Evolutionary conservation across 1,284 basidiomycete genomes (phyloP).

Genomic region (Vanrija pseudolonga): DNA sequence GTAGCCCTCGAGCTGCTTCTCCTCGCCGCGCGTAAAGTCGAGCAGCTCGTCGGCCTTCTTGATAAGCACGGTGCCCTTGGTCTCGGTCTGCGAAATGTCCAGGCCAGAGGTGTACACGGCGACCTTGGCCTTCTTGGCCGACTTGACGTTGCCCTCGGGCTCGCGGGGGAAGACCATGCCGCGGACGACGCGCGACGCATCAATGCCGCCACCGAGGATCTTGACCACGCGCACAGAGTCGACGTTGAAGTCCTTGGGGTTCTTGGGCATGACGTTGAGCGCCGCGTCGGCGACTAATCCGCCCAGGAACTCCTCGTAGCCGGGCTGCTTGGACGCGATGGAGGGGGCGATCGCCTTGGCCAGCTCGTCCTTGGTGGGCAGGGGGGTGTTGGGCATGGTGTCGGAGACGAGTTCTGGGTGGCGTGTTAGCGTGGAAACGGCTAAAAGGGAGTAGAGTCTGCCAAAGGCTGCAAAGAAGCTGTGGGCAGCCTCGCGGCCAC

Average conservation of each 20-base stretch:
- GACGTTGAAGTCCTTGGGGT: constrained; percentile 89
- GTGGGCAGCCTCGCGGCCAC: not conserved
- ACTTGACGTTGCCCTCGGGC: constrained; percentile 84
- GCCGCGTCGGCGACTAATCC: constrained; percentile 89
- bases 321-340: constrained; percentile 97
- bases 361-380: constrained; percentile 73
- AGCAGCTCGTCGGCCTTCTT: constrained; percentile 95
- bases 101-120: constrained; percentile 91
- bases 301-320: constrained; percentile 79
- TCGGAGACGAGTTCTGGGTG: constrained; percentile 48
- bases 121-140: constrained; percentile 77
- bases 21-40: constrained; percentile 93
- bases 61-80: constrained; percentile 95
- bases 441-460: too few relatives aligned
- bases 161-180: constrained; percentile 98
- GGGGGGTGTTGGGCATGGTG: constrained; percentile 55
- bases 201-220: constrained; percentile 89
- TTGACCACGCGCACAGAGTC: constrained; percentile 98
- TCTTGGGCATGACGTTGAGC: constrained; percentile 80
- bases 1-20: constrained; percentile 92
- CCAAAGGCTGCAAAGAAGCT: not conserved
- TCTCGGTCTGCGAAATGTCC: constrained; percentile 95
- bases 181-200: constrained; percentile 79
- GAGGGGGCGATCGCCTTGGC: constrained; percentile 79
- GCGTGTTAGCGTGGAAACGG: constrained; percentile 29